Conservation (phyloP, 805 yeast species). For the Wickerhamiella vanderwaltii region DNA sequence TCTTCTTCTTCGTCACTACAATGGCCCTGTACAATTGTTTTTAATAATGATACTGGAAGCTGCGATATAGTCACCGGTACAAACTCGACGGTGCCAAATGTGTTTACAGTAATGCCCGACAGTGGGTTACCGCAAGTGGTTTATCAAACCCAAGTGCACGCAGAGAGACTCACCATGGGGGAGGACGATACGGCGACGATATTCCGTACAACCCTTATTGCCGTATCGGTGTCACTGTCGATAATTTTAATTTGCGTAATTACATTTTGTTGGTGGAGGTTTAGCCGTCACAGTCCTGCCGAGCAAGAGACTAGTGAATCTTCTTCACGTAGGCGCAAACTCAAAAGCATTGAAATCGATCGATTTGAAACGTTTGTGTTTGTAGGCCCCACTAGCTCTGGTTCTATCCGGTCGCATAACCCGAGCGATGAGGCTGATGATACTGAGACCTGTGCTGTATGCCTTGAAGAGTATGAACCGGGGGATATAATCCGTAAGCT, state of each 20-base stretch:
- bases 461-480: constrained; percentile 54
- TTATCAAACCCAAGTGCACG: too few species aligned
- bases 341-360: neutral
- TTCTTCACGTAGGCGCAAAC: neutral
- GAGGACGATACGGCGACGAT: neutral
- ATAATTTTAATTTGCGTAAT: neutral
- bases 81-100: too few species aligned
- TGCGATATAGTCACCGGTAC: neutral
- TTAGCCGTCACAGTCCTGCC: too few species aligned
- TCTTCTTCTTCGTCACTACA: neutral
- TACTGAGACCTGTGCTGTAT: constrained; percentile 48
- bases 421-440: constrained; percentile 1
- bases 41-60: neutral
- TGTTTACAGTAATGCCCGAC: too few species aligned
- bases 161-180: neutral
- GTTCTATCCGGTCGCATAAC: constrained; percentile 1
- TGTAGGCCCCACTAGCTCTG: neutral
- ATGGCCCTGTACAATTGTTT: neutral
- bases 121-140: too few species aligned
- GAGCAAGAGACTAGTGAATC: too few species aligned
- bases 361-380: constrained; percentile 1
- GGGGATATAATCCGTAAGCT: constrained; percentile 54
- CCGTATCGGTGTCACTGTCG: neutral
- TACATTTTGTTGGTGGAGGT: neutral
- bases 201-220: neutral